These are phyloP conservation scores for Elongisporangium anandrum DNA, from an alignment of 352 stramenopile species.

Conservation along the genomic window DNA sequence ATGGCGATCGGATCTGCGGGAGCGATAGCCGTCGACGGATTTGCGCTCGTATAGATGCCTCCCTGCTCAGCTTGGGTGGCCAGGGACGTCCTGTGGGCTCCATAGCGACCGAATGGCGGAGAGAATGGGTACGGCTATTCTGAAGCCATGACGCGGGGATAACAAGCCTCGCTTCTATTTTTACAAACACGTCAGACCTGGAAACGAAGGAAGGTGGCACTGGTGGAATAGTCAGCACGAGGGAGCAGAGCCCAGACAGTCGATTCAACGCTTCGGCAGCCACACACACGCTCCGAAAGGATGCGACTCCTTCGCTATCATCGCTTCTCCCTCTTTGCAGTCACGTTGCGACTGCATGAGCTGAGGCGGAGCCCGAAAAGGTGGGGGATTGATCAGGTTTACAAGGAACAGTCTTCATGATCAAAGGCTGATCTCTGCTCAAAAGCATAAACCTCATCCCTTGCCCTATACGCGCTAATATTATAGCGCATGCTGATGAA, in stretches of 20 bases:
- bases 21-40: not conserved
- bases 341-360: not conserved
- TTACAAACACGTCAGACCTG: not conserved
- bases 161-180: not conserved
- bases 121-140: not conserved
- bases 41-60: conserved; percentile 2
- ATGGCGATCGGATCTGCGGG: not conserved
- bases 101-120: not conserved
- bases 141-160: not conserved
- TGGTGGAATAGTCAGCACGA: not conserved
- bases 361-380: no score
- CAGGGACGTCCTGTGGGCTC: not conserved
- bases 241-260: not conserved
- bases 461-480: not conserved
- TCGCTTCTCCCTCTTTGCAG: not conserved
- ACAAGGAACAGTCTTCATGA: not conserved
- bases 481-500: not conserved
- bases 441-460: not conserved
- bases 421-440: no score
- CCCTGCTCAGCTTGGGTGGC: not conserved
- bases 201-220: no score
- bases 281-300: not conserved
- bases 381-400: not conserved
- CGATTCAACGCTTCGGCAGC: not conserved
- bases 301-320: not conserved